Evolutionary conservation across 176 grass and related monocot species (phyloP).

Genomic region (Ensete glaucum): DNA sequence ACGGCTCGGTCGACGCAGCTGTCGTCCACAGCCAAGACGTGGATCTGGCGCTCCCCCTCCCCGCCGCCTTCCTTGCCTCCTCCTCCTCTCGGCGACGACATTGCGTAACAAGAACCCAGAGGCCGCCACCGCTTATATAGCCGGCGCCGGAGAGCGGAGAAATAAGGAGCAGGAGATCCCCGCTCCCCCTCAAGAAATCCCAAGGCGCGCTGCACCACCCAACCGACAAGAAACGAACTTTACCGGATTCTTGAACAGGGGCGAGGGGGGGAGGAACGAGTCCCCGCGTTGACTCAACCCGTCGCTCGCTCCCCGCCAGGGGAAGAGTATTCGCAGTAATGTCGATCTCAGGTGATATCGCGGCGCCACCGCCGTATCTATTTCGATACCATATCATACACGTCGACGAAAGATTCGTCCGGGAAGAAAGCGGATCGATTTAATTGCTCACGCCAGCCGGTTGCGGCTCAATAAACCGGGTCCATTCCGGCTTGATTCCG

Average conservation of each 20-base stretch:
- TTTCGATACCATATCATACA: not conserved
- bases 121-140: not conserved
- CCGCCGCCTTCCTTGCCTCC: not conserved
- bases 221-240: not conserved
- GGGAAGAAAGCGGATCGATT: not conserved
- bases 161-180: not conserved
- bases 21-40: slow-evolving; percentile 5
- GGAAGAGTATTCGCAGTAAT: not conserved
- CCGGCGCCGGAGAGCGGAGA: not conserved
- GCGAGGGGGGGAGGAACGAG: not conserved
- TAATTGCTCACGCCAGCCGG: not conserved
- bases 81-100: not conserved
- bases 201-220: not conserved
- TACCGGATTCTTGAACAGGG: not conserved
- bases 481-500: too few relatives aligned
- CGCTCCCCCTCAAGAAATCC: not conserved
- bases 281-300: not conserved
- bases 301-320: not conserved
- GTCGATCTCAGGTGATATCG: not conserved
- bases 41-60: not conserved
- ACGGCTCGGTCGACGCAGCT: slow-evolving; percentile 12
- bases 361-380: slow-evolving; percentile 1
- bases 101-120: not conserved
- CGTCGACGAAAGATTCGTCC: not conserved
- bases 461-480: too few relatives aligned